Percentiles rank a stretch among this genome's conserved stretches.
These are phyloP conservation scores for Solanum paucissectum DNA, from an alignment of 257 asterid genomes.

Conservation along the genomic window DNA sequence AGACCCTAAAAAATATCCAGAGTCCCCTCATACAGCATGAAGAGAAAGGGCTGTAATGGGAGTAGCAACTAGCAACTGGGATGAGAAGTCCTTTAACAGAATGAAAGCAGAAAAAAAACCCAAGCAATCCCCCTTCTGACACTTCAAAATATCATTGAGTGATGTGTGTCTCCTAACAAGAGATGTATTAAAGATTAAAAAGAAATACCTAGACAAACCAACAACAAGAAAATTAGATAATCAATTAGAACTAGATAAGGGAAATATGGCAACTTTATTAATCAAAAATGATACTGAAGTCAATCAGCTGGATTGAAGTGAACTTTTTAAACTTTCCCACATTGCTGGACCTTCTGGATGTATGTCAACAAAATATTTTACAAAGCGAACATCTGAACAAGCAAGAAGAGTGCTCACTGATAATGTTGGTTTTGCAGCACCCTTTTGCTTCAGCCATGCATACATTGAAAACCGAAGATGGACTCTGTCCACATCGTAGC, in stretches of 20 bases:
- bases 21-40: background rate
- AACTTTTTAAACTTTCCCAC: slow-evolving; percentile 53
- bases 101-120: background rate
- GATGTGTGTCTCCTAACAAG: background rate
- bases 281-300: background rate
- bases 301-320: slow-evolving; percentile 13
- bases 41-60: background rate
- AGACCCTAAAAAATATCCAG: background rate
- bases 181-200: background rate
- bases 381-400: slow-evolving; percentile 56
- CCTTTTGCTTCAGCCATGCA: slow-evolving; percentile 64
- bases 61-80: background rate
- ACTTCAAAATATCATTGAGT: background rate
- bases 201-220: background rate
- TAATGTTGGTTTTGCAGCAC: slow-evolving; percentile 63
- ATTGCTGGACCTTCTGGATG: slow-evolving; percentile 72
- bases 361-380: slow-evolving; percentile 51
- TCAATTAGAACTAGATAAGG: background rate
- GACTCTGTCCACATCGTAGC: slow-evolving; percentile 66
- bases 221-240: background rate
- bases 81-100: background rate
- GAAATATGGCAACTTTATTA: background rate
- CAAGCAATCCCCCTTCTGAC: background rate
- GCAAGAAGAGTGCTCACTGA: slow-evolving; percentile 71
- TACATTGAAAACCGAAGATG: slow-evolving; percentile 61